Base-by-base conservation (phyloP, 1,284 basidiomycete species). In the Malassezia slooffiae region DNA sequence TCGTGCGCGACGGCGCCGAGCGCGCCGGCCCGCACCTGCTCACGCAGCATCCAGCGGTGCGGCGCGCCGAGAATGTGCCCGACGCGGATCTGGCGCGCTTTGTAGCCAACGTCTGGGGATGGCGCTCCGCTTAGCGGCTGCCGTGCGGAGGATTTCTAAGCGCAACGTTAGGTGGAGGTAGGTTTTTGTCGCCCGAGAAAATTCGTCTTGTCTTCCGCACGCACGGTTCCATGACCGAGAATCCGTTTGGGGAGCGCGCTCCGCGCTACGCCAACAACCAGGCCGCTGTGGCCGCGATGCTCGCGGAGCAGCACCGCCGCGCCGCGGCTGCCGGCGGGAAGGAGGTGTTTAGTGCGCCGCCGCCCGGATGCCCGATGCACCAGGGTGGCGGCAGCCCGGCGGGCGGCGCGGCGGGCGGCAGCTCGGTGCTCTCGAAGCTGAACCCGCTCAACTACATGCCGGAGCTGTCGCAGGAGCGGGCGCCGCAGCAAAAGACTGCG, bases 371-470 rank as follows among this genome's bases (percentile, higher is more conserved):
- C 32, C 62, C 60, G 0, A 58, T 65, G 53, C 60, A 62, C 20
- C n/a, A n/a, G n/a, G 43, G 43, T 57, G 20, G 43, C 52, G 2
- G 44, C 53, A 24, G 48, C 48, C 22, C 40, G 12, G 24, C n/a
- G n/a, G n/a, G n/a, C n/a, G 33, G 28, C 17, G 26, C 26, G n/a
- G 34, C 21, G 13, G 27, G 36, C 28, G 41, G 28, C 27, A 27
- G 19, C 44, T 24, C 52, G 50, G 57, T 52, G 15, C 34, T 57
- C 8, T 41, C 52, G 6, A 50, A 42, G n/a, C 47, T 68, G 33
- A 85, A 88, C 68, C 83, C 88, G 0, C 75, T 81, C 40, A 97
- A 95, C 72, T 80, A 90, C 62, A 93, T 97, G 77, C 91, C 91
- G 1, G 65, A 70, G 6, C 79, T 91, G 23, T 75, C 83, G 0